Conservation (phyloP, 2,329 filamentous ascomycete species). For the Phialemoniopsis sp. region DNA sequence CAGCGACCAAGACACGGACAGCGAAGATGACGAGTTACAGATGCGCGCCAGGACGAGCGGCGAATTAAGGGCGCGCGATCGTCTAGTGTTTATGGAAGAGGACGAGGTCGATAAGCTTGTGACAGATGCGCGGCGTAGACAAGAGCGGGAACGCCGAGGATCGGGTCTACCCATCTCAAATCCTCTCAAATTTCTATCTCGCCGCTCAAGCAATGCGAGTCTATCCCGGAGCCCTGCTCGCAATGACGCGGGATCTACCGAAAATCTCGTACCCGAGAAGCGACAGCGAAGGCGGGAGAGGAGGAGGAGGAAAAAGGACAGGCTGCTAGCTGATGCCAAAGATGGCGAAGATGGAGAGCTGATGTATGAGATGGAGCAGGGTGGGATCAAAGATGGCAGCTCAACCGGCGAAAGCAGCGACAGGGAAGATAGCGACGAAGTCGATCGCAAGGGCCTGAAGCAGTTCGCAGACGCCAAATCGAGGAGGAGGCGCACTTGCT, state of each 20-base stretch:
- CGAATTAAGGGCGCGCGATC: conserved; percentile 67
- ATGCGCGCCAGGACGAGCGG: conserved; percentile 62
- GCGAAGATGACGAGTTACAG: conserved; percentile 69
- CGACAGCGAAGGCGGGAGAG: conserved; percentile 43
- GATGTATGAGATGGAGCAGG: conserved; percentile 90
- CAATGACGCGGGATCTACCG: conserved; percentile 15
- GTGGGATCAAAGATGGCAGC: conserved; percentile 64
- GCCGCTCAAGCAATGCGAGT: conserved; percentile 27
- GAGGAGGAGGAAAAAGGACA: conserved; percentile 49
- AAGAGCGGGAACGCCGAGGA: conserved; percentile 42
- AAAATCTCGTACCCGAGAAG: conserved; percentile 46
- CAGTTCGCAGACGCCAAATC: conserved; percentile 40
- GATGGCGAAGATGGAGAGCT: conserved; percentile 69
- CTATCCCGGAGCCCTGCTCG: conserved; percentile 31
- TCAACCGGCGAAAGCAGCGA: conserved; percentile 59
- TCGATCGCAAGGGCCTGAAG: conserved; percentile 49
- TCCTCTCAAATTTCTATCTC: conserved; percentile 38
- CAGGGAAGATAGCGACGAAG: conserved; percentile 54
- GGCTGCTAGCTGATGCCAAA: conserved; percentile 46
- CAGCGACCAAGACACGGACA: conserved; percentile 71
- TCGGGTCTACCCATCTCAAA: conserved; percentile 47
- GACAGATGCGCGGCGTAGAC: conserved; percentile 41
- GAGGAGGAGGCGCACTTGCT: conserved; percentile 47
- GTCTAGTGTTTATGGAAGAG: conserved; percentile 69
- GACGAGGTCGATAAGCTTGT: conserved; percentile 65